These are phyloP conservation scores for Acanthamoeba royreba DNA, from an alignment of 208 protist species.

Conservation along the genomic window DNA sequence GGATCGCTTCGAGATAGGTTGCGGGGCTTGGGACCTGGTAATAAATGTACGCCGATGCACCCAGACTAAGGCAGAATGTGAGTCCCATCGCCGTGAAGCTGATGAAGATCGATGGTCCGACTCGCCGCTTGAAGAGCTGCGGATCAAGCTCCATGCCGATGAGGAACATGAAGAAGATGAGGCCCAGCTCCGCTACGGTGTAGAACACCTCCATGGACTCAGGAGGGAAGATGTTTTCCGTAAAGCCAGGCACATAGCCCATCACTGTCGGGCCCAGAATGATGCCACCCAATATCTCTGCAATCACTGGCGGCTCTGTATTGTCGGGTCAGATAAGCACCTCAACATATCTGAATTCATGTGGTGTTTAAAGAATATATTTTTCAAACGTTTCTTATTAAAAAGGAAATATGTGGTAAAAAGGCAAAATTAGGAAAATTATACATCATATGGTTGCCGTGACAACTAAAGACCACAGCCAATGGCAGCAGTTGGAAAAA, in stretches of 20 bases:
- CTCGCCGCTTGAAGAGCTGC: conserved; percentile 40
- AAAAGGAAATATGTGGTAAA: background rate
- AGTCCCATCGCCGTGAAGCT: conserved; percentile 8
- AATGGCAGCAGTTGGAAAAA: too few relatives aligned
- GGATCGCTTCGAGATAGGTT: conserved; percentile 49
- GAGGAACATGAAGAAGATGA: conserved; percentile 48
- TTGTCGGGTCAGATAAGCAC: background rate
- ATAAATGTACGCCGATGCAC: conserved; percentile 12
- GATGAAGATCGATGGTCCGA: conserved; percentile 41
- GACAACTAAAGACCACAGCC: background rate
- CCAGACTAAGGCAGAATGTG: background rate
- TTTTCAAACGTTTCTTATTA: background rate
- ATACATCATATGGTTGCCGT: background rate
- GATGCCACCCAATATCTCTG: background rate
- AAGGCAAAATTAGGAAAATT: background rate
- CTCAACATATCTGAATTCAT: background rate
- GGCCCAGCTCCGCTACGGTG: background rate
- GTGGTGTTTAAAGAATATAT: background rate
- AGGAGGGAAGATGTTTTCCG: conserved; percentile 23
- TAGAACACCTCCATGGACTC: background rate
- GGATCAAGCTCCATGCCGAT: conserved; percentile 60
- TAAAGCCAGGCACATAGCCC: conserved; percentile 32
- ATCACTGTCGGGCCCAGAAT: background rate
- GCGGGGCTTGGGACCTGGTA: background rate
- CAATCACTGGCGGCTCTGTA: background rate